Evolutionary conservation across 306 rosid genomes (phyloP).

Genomic region (Vigna reflexopilosa): DNA sequence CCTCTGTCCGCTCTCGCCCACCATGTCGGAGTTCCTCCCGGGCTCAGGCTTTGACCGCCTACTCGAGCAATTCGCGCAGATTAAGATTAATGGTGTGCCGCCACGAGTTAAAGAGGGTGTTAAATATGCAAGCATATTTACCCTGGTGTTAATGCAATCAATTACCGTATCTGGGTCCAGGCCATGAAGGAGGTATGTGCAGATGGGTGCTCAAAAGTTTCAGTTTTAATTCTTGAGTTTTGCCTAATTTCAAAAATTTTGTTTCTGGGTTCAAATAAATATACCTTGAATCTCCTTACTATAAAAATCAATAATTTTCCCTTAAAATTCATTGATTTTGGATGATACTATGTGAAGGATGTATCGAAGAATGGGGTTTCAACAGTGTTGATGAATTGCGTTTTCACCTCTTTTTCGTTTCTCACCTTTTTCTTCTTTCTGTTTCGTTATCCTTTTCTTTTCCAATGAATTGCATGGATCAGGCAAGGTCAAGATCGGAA

Average conservation of each 20-base stretch:
- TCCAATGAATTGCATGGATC: too few relatives aligned
- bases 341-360: too few relatives aligned
- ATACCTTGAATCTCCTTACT: not conserved
- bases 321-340: too few relatives aligned
- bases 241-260: not conserved
- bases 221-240: too few relatives aligned
- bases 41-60: constrained; percentile 81
- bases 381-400: too few relatives aligned
- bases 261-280: not conserved
- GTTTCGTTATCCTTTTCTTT: too few relatives aligned
- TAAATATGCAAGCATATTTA: too few relatives aligned
- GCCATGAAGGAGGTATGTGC: constrained; percentile 65
- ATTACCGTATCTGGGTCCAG: constrained; percentile 84
- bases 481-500: too few relatives aligned
- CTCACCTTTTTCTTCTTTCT: not conserved
- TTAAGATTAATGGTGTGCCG: constrained; percentile 79
- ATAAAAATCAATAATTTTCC: too few relatives aligned
- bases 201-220: too few relatives aligned
- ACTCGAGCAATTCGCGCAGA: constrained; percentile 81
- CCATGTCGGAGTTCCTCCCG: constrained; percentile 77
- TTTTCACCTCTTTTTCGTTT: not conserved
- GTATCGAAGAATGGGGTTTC: too few relatives aligned
- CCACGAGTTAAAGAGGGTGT: not conserved
- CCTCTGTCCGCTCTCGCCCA: too few relatives aligned
- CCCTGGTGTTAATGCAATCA: constrained; percentile 73